Base-by-base conservation (phyloP, 2,329 filamentous ascomycete genomes). In the Monosporascus sp. region DNA sequence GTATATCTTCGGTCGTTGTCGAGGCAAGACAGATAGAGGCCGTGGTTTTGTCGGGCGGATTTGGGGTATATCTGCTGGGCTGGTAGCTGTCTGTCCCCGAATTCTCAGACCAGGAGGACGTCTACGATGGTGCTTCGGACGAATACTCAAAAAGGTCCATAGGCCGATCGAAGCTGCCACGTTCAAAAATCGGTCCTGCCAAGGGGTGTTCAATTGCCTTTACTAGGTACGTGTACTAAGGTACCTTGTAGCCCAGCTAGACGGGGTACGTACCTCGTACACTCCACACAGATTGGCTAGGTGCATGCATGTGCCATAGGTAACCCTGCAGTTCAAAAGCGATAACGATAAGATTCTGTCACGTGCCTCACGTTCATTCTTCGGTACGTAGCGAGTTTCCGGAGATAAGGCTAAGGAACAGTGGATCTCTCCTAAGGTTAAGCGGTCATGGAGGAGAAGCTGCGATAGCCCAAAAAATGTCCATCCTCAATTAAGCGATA, bases 161-260 rank as follows among this genome's bases (percentile, higher is more conserved):
- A 6, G 24, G 43, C 43, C 43, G 24, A 46, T 46, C 60, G 62
- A 78, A 79, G 73, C 72, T 79, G 78, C 78, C 77, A 80, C 78
- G 77, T 79, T 79, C 73, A 70, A 74, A 65, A 63, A 65, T 62
- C 55, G 53, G 55, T 52, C 55, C 52, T 52, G 51, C 57, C 52
- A 52, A 69, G 63, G 68, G 68, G 61, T 60, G 48, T 35, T 19
- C 22, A 9, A 46, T 26, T 7, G 24, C 7, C 22, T 46, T 31
- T n/a, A 2, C 5, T 5, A 27, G 4, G 8, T 26, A 26, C 1
- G 14, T 3, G n/a, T n/a, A 38, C 37, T n/a, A 38, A 38, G 3
- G 37, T 38, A n/a, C 5, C 3, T 5, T 3, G 17, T 44, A 44
- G 41, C 5, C 41, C 17, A 14, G 41, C 4, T 40, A 24, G 6